Evolutionary conservation across 2,329 filamentous ascomycete genomes (phyloP).

Genomic region (Diaporthe caulivora): DNA sequence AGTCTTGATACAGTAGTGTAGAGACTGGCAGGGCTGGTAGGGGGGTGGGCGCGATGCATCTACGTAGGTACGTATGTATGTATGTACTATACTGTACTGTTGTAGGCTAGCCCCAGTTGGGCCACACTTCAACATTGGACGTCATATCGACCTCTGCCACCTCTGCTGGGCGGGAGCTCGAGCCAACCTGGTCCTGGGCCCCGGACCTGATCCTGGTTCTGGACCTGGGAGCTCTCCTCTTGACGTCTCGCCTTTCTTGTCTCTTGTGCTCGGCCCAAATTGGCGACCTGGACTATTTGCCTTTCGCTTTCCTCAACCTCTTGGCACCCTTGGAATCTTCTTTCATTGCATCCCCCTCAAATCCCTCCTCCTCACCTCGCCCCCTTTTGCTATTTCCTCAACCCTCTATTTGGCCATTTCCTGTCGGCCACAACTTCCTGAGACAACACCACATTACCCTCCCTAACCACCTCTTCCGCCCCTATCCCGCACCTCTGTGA

Average conservation of each 20-base stretch:
- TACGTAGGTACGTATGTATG: too few species aligned
- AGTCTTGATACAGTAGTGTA: too few species aligned
- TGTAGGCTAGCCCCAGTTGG: constrained; percentile 6
- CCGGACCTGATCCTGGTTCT: constrained; percentile 1
- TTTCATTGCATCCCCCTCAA: neutral
- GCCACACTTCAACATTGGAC: neutral
- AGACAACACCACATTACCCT: neutral
- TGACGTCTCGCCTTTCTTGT: constrained; percentile 23
- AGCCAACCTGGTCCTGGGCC: constrained; percentile 17
- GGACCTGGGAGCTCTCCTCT: constrained; percentile 25
- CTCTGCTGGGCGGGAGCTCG: constrained; percentile 17
- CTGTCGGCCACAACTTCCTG: neutral
- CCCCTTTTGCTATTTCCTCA: neutral
- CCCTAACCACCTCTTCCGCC: neutral
- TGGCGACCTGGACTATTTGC: constrained; percentile 24
- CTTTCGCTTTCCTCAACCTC: constrained; percentile 28
- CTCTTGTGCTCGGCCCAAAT: constrained; percentile 15
- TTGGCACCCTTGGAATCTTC: constrained; percentile 25
- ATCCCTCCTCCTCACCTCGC: neutral
- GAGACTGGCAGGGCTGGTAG: constrained; percentile 7
- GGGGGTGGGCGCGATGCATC: neutral
- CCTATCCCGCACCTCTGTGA: constrained; percentile 16
- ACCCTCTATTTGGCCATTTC: neutral
- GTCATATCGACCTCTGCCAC: constrained; percentile 22
- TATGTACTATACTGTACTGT: too few species aligned